A percentile compares a stretch with the other conserved stretches of the same genome.
Evolutionary conservation across 208 protist species (phyloP).

Genomic region (Trypanosoma lewisi): DNA sequence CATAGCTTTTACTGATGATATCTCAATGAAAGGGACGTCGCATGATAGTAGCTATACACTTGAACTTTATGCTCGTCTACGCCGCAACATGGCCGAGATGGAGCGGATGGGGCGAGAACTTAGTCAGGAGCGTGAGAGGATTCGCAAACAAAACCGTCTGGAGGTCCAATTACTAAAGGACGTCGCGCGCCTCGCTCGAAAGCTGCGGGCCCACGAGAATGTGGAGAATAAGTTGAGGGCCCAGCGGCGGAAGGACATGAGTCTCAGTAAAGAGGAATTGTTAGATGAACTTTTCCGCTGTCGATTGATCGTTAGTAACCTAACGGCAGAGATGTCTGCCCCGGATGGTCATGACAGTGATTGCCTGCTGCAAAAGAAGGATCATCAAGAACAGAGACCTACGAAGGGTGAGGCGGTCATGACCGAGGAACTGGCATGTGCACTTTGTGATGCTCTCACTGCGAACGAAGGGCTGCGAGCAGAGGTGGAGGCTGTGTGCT

Average conservation of each 20-base stretch:
- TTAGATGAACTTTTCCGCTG: constrained; percentile 10
- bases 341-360: background rate
- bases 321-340: background rate
- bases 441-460: constrained; percentile 19
- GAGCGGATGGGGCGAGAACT: constrained; percentile 36
- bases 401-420: background rate
- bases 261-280: constrained; percentile 19
- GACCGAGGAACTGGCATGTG: constrained; percentile 15
- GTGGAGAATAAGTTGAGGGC: constrained; percentile 27
- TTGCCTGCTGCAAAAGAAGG: too few relatives aligned
- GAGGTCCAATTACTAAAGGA: constrained; percentile 51
- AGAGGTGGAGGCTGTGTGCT: constrained; percentile 15
- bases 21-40: background rate
- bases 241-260: constrained; percentile 27
- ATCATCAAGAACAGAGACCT: background rate
- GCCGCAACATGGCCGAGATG: constrained; percentile 17
- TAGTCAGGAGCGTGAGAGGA: constrained; percentile 30
- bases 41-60: background rate
- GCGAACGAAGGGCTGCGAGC: constrained; percentile 15
- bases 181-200: constrained; percentile 34
- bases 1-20: background rate
- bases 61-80: background rate
- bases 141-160: constrained; percentile 26
- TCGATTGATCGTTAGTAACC: background rate
- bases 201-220: constrained; percentile 41